A percentile compares a stretch with the other conserved stretches of the same genome.
phyloP scores from a whole-genome alignment of 805 yeast species.

The Grigorovia yakushimaensis region DNA sequence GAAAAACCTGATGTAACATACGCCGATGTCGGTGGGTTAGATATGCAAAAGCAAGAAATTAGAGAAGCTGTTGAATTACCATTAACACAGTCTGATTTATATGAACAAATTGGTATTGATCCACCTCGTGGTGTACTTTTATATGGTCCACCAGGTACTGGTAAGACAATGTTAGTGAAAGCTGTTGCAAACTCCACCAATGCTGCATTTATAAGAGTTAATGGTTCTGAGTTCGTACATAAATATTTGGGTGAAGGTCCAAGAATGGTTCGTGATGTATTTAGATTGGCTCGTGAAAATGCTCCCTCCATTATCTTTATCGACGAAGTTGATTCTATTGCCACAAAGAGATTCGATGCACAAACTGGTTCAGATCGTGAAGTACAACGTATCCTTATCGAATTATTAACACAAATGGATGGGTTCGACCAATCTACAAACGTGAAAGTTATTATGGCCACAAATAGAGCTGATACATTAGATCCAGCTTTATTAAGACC shows the following conservation, averaged over 20 bases:
- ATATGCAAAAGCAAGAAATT: slow-evolving; percentile 98
- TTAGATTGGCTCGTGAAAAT: slow-evolving; percentile 93
- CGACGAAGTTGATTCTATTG: slow-evolving; percentile 98
- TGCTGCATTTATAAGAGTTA: slow-evolving; percentile 92
- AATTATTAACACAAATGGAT: slow-evolving; percentile 96
- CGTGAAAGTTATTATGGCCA: slow-evolving; percentile 98
- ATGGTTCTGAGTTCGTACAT: slow-evolving; percentile 97
- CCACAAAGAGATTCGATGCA: slow-evolving; percentile 97
- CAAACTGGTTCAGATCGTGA: slow-evolving; percentile 99
- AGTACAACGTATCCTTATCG: slow-evolving; percentile 94
- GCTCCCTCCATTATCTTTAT: slow-evolving; percentile 95
- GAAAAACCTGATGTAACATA: slow-evolving; percentile 90
- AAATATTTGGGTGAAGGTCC: slow-evolving; percentile 99
- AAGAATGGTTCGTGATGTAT: slow-evolving; percentile 98
- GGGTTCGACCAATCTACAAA: slow-evolving; percentile 94
- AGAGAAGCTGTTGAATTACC: slow-evolving; percentile 98
- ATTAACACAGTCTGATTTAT: slow-evolving; percentile 87
- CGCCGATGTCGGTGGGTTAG: slow-evolving; percentile 97
- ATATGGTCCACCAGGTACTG: slow-evolving; percentile 99
- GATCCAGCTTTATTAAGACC: slow-evolving; percentile 98
- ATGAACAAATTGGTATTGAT: slow-evolving; percentile 95
- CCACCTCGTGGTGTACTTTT: slow-evolving; percentile 97
- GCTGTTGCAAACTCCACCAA: slow-evolving; percentile 97
- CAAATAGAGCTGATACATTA: slow-evolving; percentile 97
- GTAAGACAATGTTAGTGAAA: slow-evolving; percentile 97